These are phyloP conservation scores for Akanthomyces muscarius DNA, from an alignment of 2,329 filamentous ascomycete genomes.

Conservation along the genomic window DNA sequence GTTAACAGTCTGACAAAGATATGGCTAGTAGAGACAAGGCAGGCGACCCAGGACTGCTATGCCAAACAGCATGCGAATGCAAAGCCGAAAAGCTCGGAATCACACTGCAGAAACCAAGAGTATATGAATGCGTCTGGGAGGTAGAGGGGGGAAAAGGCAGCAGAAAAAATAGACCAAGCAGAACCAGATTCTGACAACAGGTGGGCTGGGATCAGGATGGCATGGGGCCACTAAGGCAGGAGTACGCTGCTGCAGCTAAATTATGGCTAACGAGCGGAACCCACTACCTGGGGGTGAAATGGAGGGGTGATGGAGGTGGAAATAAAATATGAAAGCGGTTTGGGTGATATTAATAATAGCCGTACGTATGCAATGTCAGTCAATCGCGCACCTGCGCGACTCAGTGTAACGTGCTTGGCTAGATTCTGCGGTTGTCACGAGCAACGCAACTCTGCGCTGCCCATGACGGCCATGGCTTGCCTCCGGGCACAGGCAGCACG, in stretches of 20 bases:
- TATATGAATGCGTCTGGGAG: background rate
- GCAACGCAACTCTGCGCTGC: conserved; percentile 24
- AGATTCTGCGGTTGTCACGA: conserved; percentile 26
- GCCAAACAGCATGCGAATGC: conserved; percentile 21
- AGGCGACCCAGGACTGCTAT: conserved; percentile 23
- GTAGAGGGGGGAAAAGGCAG: conserved; percentile 2
- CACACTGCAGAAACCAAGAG: background rate
- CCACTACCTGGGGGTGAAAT: conserved; percentile 4
- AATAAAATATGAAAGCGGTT: background rate
- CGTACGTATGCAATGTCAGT: background rate
- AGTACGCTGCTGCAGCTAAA: conserved; percentile 14
- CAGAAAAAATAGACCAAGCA: conserved; percentile 12
- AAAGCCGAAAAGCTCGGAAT: conserved; percentile 3
- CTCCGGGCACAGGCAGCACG: conserved; percentile 23
- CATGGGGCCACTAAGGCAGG: conserved; percentile 11
- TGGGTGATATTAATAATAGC: background rate
- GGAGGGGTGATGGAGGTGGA: background rate
- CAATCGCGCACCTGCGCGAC: background rate
- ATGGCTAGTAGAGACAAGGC: conserved; percentile 29
- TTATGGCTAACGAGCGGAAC: conserved; percentile 10
- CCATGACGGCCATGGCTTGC: conserved; percentile 11
- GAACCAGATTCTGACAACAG: conserved; percentile 8
- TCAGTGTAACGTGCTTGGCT: background rate
- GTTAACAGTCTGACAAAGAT: conserved; percentile 42
- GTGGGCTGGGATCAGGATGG: conserved; percentile 12